These are phyloP conservation scores for Solanum paucissectum DNA, from an alignment of 257 asterid genomes.

Conservation along the genomic window DNA sequence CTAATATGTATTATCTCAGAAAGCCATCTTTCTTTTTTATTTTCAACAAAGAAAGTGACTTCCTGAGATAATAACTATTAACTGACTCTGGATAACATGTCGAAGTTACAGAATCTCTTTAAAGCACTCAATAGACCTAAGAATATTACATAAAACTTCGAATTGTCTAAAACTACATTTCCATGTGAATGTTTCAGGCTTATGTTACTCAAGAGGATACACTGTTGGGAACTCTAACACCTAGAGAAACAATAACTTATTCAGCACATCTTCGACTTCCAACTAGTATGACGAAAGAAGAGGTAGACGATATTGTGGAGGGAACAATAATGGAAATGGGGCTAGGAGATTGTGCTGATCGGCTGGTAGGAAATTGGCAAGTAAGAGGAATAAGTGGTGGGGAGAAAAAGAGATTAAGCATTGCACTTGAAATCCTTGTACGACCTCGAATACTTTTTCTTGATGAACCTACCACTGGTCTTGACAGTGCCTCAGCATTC, in stretches of 20 bases:
- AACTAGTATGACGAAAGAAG: constrained; percentile 33
- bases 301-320: constrained; percentile 47
- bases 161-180: background rate
- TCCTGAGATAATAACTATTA: background rate
- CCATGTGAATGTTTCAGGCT: constrained; percentile 39
- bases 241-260: constrained; percentile 67
- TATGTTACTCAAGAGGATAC: constrained; percentile 95
- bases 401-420: constrained; percentile 81
- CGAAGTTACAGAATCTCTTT: background rate
- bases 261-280: constrained; percentile 88
- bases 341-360: constrained; percentile 76
- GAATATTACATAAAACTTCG: background rate
- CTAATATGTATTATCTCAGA: background rate
- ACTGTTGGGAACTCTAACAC: constrained; percentile 76
- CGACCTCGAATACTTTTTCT: constrained; percentile 80
- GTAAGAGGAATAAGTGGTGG: constrained; percentile 89
- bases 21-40: background rate
- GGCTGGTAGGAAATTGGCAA: constrained; percentile 80
- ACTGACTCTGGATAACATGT: background rate
- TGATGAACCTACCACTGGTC: constrained; percentile 95
- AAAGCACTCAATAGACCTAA: background rate
- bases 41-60: background rate
- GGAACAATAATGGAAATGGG: constrained; percentile 83
- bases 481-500: constrained; percentile 93
- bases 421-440: constrained; percentile 76